phyloP scores from a whole-genome alignment of 2,329 filamentous ascomycete genomes.

The Alternaria viburni region DNA sequence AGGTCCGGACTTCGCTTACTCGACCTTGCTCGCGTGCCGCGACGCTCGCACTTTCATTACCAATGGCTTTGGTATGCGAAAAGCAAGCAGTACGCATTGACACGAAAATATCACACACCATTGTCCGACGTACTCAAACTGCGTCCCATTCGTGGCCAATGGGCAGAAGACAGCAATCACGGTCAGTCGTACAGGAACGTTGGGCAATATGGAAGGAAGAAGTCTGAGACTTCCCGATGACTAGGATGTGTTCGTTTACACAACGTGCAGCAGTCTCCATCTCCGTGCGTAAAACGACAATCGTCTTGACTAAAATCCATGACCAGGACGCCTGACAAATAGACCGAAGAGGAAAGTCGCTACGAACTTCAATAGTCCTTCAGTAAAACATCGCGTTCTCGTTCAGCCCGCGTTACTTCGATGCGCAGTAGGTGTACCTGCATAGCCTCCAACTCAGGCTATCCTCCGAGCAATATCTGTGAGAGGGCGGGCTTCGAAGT shows the following conservation, averaged over 20 bases:
- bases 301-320: not conserved
- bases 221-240: not conserved
- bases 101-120: not conserved
- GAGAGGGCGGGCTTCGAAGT: not conserved
- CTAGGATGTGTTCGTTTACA: not conserved
- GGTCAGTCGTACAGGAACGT: not conserved
- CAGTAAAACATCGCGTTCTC: not conserved
- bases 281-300: not conserved
- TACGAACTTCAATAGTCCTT: not conserved
- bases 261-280: slow-evolving; percentile 1
- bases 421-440: not conserved
- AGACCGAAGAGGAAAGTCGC: slow-evolving; percentile 1
- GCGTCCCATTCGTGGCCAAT: not conserved
- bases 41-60: not conserved
- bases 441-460: not conserved
- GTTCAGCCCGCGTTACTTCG: not conserved
- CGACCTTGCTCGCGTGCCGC: not conserved
- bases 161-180: not conserved
- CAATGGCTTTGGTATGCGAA: not conserved
- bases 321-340: not conserved
- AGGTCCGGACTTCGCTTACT: not conserved
- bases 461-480: not conserved
- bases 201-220: not conserved
- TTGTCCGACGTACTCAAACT: not conserved
- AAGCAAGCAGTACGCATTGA: not conserved